These are phyloP conservation scores for Blastobotrys attinorum DNA, from an alignment of 805 yeast species.

Conservation along the genomic window DNA sequence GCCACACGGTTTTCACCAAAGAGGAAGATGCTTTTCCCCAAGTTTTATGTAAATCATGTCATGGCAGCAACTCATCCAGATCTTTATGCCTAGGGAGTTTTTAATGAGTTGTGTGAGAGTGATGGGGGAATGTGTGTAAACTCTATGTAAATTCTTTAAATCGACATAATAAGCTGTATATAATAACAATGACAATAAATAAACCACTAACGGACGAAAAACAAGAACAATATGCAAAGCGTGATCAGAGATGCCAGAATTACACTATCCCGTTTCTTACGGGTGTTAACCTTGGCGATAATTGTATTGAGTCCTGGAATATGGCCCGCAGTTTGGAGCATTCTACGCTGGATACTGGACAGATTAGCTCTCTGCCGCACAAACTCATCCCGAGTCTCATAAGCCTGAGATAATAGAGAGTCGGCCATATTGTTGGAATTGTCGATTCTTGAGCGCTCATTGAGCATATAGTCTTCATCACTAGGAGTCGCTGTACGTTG, in stretches of 20 bases:
- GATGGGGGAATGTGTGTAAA: no score
- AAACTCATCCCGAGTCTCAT: conserved; percentile 82
- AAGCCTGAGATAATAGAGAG: conserved; percentile 72
- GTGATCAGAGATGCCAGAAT: conserved; percentile 72
- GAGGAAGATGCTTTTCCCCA: conserved; percentile 25
- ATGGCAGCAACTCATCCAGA: conserved; percentile 21
- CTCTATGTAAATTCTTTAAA: no score
- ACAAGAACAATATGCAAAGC: conserved; percentile 60
- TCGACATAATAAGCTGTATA: no score
- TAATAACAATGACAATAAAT: conserved; percentile 3
- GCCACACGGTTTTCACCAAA: conserved; percentile 37
- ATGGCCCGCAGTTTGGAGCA: conserved; percentile 52
- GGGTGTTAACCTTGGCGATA: conserved; percentile 72
- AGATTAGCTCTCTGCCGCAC: conserved; percentile 60
- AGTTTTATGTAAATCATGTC: conserved; percentile 24
- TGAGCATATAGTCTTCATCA: conserved; percentile 60
- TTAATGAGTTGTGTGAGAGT: not conserved
- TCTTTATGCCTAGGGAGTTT: conserved; percentile 16
- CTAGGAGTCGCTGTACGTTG: conserved; percentile 25
- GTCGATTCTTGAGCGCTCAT: conserved; percentile 69
- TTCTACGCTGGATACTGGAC: conserved; percentile 52
- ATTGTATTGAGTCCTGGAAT: conserved; percentile 80
- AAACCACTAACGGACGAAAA: conserved; percentile 45
- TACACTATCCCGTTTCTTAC: conserved; percentile 81
- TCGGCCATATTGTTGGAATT: conserved; percentile 71